Percentiles rank a stretch among this genome's conserved stretches.
These are phyloP conservation scores for Parascedosporium putredinis DNA, from an alignment of 2,329 filamentous ascomycete genomes.

Conservation along the genomic window DNA sequence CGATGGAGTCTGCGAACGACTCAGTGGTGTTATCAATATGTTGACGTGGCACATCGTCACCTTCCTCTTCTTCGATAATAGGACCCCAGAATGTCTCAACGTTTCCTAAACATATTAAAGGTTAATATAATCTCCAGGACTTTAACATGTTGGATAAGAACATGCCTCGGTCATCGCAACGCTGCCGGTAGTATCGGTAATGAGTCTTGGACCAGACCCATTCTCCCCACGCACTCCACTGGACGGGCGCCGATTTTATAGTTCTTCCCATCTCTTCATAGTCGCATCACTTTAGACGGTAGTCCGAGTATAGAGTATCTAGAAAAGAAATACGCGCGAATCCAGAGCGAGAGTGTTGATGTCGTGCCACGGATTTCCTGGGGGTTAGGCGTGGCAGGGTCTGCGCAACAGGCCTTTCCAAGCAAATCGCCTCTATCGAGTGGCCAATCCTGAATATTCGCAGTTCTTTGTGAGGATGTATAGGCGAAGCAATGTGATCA, in stretches of 20 bases:
- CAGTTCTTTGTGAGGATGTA: too few relatives aligned
- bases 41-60: slow-evolving; percentile 1
- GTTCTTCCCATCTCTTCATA: slow-evolving; percentile 8
- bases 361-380: too few relatives aligned
- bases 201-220: slow-evolving; percentile 20
- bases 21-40: background rate
- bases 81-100: slow-evolving; percentile 6
- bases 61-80: background rate
- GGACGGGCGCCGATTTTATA: background rate
- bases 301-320: too few relatives aligned
- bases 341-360: too few relatives aligned
- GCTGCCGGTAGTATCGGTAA: slow-evolving; percentile 19
- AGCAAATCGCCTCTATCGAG: too few relatives aligned
- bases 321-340: too few relatives aligned
- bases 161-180: slow-evolving; percentile 19
- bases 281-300: background rate
- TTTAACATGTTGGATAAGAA: background rate
- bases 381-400: too few relatives aligned
- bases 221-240: slow-evolving; percentile 14
- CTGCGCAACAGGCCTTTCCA: too few relatives aligned
- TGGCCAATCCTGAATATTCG: too few relatives aligned
- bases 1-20: too few relatives aligned
- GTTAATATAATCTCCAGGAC: too few relatives aligned
- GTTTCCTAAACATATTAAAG: slow-evolving; percentile 1
- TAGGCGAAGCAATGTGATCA: too few relatives aligned